Percentiles rank a stretch among this genome's conserved stretches.
Evolutionary conservation across 352 stramenopile species (phyloP).

Genomic region (Phytophthora uliginosa): DNA sequence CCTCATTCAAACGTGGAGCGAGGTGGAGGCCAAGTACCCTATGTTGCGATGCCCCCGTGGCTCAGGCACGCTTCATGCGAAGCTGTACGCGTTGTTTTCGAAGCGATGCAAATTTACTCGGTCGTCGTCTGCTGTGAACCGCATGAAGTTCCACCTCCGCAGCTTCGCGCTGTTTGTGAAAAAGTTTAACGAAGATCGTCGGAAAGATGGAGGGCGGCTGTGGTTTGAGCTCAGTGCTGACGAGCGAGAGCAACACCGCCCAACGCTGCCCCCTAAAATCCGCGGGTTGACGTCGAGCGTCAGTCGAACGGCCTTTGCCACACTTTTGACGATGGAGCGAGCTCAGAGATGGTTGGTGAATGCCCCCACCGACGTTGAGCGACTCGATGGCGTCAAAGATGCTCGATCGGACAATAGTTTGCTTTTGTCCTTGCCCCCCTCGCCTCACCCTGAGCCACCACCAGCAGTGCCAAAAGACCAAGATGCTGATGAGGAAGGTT

Average conservation of each 20-base stretch:
- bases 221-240: constrained; percentile 30
- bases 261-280: not conserved
- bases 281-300: constrained; percentile 8
- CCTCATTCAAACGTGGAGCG: constrained; percentile 29
- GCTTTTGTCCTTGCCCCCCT: not conserved
- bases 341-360: constrained; percentile 19
- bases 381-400: not conserved
- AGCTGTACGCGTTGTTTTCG: constrained; percentile 24
- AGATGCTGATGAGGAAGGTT: not conserved
- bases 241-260: constrained; percentile 13
- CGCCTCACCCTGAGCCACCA: not conserved
- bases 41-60: constrained; percentile 12
- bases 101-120: constrained; percentile 9
- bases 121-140: constrained; percentile 7
- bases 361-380: not conserved
- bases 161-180: constrained; percentile 29
- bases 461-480: not conserved
- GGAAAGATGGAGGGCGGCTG: constrained; percentile 14
- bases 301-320: constrained; percentile 21
- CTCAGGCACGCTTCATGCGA: constrained; percentile 15
- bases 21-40: constrained; percentile 30
- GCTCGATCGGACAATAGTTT: not conserved
- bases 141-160: constrained; percentile 21
- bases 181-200: constrained; percentile 24
- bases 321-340: constrained; percentile 29